Evolutionary conservation across 768 basidiomycete species (phyloP), one percentile per base, ranked within the genome.

Genomic region (Tricholoma bakamatsutake): DNA sequence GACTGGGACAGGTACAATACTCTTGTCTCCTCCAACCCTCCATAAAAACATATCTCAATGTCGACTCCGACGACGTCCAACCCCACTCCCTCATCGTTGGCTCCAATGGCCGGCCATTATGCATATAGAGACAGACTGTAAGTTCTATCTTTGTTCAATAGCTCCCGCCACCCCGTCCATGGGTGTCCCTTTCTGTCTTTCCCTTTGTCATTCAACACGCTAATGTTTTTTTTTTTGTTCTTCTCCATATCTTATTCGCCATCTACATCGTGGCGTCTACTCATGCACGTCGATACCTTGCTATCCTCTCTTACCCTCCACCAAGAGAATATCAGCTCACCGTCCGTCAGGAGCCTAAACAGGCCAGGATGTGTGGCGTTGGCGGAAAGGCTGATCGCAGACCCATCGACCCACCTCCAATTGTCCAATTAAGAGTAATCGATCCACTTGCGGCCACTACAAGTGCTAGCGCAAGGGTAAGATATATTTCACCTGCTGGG

Each of bases 391-490:
- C 92, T 54, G 95, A 96, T 79, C 82, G 94, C n/a, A 80, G 94
- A 35, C 94, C 95, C 2, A 93, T 98, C 67, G 94, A 98, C 76
- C 95, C 95, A 0, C 93, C 94, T 1, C 94, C 95, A 15, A 94
- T 98, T 72, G 85, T 98, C n/a, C 93, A 96, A 69, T 83, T 98
- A 7, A 85, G 88, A 53, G 90, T 97, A 53, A 77, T 91, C 62
- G 88, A 93, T 72, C 85, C 82, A n/a, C 45, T 46, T 27, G 45
- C 45, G 27, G 27, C 45, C 1, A n/a, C 3, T 15, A 9, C 42
- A n/a, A 43, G n/a, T 24, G 18, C 42, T 9, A 43, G n/a, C 11
- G 6, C 46, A 30, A 28, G 28, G 18, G 27, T 4, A 21, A 30
- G 7, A 47, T 28, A 47, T 9, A 4, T 3, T 15, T 47, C 46